Evolutionary conservation across 768 basidiomycete genomes (phyloP).

Genomic region (Leucogyrophana mollusca): DNA sequence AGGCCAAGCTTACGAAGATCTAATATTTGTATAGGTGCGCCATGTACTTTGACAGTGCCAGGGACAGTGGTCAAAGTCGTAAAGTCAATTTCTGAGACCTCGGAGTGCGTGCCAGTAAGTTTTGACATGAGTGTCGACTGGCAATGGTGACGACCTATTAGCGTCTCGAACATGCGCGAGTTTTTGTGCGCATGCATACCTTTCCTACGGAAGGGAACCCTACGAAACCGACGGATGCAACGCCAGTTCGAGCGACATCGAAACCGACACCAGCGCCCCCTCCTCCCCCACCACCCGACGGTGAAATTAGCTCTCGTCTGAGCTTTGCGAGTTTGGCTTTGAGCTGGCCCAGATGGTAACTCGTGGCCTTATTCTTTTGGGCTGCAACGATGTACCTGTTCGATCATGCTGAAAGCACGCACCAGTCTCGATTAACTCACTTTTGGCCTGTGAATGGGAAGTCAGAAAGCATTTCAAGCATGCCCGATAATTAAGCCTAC

Average conservation of each 20-base stretch:
- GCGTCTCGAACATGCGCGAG: background rate
- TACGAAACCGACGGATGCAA: conserved; percentile 94
- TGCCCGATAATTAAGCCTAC: conserved; percentile 41
- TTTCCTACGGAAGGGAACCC: conserved; percentile 96
- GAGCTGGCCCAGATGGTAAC: conserved; percentile 94
- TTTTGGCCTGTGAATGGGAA: conserved; percentile 61
- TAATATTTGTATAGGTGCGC: conserved; percentile 93
- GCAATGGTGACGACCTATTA: background rate
- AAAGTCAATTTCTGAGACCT: conserved; percentile 95
- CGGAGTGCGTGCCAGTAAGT: conserved; percentile 94
- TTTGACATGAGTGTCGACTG: conserved; percentile 95
- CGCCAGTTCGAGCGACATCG: conserved; percentile 97
- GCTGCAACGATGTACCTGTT: conserved; percentile 45
- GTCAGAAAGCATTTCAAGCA: conserved; percentile 24
- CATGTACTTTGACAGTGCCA: conserved; percentile 91
- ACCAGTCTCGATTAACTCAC: conserved; percentile 41
- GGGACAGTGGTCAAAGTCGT: conserved; percentile 95
- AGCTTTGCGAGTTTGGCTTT: conserved; percentile 99
- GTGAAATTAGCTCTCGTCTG: conserved; percentile 86
- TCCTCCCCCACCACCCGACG: conserved; percentile 73
- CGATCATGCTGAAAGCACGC: conserved; percentile 9
- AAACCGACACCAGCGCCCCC: conserved; percentile 91
- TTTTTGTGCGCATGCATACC: conserved; percentile 41
- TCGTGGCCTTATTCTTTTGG: conserved; percentile 95
- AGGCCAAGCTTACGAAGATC: conserved; percentile 70